Evolutionary conservation across 305 asterid genomes (phyloP), one percentile per base, ranked within the genome.

Genomic region (Ruellia speciosa): DNA sequence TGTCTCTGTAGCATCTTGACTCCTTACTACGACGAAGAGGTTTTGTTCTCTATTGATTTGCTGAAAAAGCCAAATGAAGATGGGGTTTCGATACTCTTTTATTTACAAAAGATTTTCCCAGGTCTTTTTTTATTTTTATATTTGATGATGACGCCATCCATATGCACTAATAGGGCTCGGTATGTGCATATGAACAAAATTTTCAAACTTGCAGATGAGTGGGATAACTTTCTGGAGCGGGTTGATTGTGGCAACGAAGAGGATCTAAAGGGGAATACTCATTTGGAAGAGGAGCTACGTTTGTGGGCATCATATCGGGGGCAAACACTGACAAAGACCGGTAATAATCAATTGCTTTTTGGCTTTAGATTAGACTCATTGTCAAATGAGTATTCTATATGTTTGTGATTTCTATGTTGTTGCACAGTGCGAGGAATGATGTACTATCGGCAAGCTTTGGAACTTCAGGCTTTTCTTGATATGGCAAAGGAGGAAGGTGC

Each of bases 281-380:
- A 62, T 54, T 75, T 79, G 72, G 96, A 86, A 70, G 98, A 90
- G 74, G 87, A 92, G 59, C 81, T 92, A 52, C 97, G 99, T 50
- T 70, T 88, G 50, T 92, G 99, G 99, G 97, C 94, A 57, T 93
- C 99, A 52, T 93, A 93, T 65, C 81, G 97, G 76, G 99, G 99
- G 66, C 99, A 93, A 79, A 93, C 99, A 69, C 66, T 93, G 81
- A 93, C 99, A 62, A 88, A 81, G 81, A 92, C 99, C 20, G 99
- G 99, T 86, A 74, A 24, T 24, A 24, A 3, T 64, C 50, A 37
- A 17, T 48, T 47, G 20, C 60, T 58, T 43, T 56, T 1, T 63
- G 5, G 19, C 15, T 57, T 43, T 35, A 17, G 2, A 50, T 24
- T 35, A 14, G 37, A 46, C 39, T 46, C 54, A 37, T 61, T 49